phyloP scores from a whole-genome alignment of 2,329 filamentous ascomycete species.

The Diaporthe eres region DNA sequence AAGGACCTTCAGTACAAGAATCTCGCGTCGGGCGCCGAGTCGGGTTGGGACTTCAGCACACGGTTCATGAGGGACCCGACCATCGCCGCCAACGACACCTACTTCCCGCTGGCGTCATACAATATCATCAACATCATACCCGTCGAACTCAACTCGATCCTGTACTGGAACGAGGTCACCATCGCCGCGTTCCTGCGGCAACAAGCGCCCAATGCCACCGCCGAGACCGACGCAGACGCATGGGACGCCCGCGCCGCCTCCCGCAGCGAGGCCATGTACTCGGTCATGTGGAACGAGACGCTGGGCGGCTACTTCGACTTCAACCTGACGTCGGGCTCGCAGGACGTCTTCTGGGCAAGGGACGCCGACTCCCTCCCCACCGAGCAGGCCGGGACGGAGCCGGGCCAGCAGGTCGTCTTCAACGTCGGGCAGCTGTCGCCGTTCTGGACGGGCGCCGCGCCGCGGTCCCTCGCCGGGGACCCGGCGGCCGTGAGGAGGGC shows the following conservation, averaged over 20 bases:
- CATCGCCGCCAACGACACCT: constrained; percentile 71
- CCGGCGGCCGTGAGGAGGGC: constrained; percentile 69
- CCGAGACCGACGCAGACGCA: constrained; percentile 52
- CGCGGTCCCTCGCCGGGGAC: constrained; percentile 68
- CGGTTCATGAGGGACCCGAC: constrained; percentile 71
- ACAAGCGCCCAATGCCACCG: constrained; percentile 57
- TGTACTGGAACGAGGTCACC: constrained; percentile 75
- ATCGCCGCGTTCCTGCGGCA: constrained; percentile 68
- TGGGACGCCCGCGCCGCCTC: constrained; percentile 65
- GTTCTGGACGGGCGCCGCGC: constrained; percentile 78
- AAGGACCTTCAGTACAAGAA: constrained; percentile 70
- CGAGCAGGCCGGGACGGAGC: constrained; percentile 58
- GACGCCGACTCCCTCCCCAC: constrained; percentile 60
- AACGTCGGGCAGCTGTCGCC: constrained; percentile 74
- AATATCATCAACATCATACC: constrained; percentile 72
- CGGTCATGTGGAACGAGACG: constrained; percentile 75
- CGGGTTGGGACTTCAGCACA: constrained; percentile 74
- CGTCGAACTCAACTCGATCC: constrained; percentile 77
- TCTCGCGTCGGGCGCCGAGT: constrained; percentile 76
- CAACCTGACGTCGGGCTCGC: constrained; percentile 71
- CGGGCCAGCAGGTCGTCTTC: constrained; percentile 71
- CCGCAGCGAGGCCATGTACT: constrained; percentile 73
- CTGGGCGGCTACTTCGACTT: constrained; percentile 78
- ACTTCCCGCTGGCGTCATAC: constrained; percentile 76
- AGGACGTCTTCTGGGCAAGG: constrained; percentile 67